Evolutionary conservation across 768 basidiomycete species (phyloP).

Genomic region (Rhizopogon roseolus): DNA sequence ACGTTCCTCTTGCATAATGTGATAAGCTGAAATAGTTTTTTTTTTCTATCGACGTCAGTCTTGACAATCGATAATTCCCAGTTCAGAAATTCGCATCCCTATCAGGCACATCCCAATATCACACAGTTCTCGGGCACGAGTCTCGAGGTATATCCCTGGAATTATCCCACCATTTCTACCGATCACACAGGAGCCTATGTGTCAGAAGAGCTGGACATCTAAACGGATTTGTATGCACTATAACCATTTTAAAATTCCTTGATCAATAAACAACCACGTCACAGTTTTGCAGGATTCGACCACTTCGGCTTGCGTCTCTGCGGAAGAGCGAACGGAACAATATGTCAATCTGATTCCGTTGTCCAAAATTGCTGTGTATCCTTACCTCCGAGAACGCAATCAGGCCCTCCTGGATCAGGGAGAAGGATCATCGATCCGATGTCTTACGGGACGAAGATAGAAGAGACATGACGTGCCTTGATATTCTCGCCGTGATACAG

Average conservation of each 20-base stretch:
- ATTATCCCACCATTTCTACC: neutral
- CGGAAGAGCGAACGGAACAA: neutral
- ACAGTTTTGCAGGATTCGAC: constrained; percentile 57
- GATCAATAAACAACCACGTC: constrained; percentile 6
- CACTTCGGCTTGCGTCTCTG: constrained; percentile 49
- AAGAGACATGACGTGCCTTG: constrained; percentile 39
- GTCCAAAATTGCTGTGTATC: constrained; percentile 4
- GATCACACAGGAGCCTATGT: neutral
- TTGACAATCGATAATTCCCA: neutral
- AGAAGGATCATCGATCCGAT: constrained; percentile 3
- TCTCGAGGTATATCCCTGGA: neutral
- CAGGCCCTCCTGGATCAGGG: constrained; percentile 54
- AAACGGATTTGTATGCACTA: neutral
- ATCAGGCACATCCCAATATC: neutral
- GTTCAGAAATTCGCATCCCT: neutral
- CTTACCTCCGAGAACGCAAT: constrained; percentile 63
- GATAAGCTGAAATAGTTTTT: constrained; percentile 1
- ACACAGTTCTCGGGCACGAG: neutral
- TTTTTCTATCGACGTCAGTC: neutral
- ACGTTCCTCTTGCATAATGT: neutral
- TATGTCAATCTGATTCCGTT: neutral
- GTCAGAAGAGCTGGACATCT: neutral
- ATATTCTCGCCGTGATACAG: constrained; percentile 64
- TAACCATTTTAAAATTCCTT: neutral
- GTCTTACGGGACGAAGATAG: constrained; percentile 2